These are phyloP conservation scores for Candolleomyces eurysporus DNA, from an alignment of 768 basidiomycete species.

Conservation along the genomic window DNA sequence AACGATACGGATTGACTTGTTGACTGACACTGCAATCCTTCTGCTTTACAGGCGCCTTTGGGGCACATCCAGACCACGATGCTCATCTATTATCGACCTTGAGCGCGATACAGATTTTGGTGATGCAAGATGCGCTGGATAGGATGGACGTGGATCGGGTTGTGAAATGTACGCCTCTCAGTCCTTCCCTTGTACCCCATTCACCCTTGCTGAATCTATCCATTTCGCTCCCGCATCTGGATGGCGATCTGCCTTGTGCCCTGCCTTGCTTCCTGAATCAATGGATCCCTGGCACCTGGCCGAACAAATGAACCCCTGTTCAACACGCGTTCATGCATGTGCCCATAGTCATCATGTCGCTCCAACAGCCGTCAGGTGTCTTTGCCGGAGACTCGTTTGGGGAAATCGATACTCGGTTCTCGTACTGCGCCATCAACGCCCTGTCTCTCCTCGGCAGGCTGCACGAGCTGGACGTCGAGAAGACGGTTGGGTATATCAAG, in stretches of 20 bases:
- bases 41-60: conserved; percentile 70
- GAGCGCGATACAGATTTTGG: conserved; percentile 89
- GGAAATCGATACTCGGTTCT: conserved; percentile 91
- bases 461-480: conserved; percentile 63
- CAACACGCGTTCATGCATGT: background rate
- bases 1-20: background rate
- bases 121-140: conserved; percentile 80
- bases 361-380: conserved; percentile 83
- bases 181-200: background rate
- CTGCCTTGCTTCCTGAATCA: background rate
- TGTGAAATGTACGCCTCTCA: conserved; percentile 59
- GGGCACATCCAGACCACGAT: conserved; percentile 91
- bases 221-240: too few relatives aligned
- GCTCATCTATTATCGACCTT: conserved; percentile 84
- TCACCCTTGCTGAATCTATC: too few relatives aligned
- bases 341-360: conserved; percentile 69
- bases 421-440: conserved; percentile 82
- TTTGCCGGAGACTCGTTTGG: conserved; percentile 91
- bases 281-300: too few relatives aligned
- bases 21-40: background rate
- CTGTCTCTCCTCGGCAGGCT: conserved; percentile 80
- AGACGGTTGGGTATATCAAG: conserved; percentile 68
- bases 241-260: background rate
- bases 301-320: too few relatives aligned
- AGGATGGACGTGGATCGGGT: conserved; percentile 68